Percentiles rank a stretch among this genome's conserved stretches.
Evolutionary conservation across 1,284 basidiomycete species (phyloP).

Genomic region (Tilletia walkeri): DNA sequence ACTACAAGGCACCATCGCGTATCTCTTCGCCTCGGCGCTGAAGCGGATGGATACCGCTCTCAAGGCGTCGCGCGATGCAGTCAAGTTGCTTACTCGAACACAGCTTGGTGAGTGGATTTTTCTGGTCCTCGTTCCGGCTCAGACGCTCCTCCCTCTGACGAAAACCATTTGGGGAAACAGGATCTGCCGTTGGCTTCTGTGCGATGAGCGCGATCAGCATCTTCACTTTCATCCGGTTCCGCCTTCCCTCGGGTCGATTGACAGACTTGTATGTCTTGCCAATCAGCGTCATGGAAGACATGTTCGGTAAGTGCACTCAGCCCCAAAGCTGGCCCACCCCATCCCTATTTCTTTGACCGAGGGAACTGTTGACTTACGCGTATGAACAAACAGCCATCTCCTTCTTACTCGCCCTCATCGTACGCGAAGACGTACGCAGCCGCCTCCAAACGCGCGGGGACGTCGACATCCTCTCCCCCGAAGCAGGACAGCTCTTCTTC

Average conservation of each 20-base stretch:
- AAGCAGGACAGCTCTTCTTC: not conserved
- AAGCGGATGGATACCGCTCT: slow-evolving; percentile 6
- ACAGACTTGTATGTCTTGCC: slow-evolving; percentile 11
- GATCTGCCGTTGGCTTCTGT: not conserved
- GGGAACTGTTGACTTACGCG: no score
- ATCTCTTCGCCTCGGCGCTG: not conserved
- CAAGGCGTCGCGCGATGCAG: slow-evolving; percentile 1
- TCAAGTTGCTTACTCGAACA: slow-evolving; percentile 1
- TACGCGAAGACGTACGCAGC: slow-evolving; percentile 1
- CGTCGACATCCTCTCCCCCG: slow-evolving; percentile 2
- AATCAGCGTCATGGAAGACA: slow-evolving; percentile 11
- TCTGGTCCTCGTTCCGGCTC: not conserved
- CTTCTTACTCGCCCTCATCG: slow-evolving; percentile 9
- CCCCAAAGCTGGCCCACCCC: no score
- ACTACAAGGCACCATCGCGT: not conserved
- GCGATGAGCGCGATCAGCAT: slow-evolving; percentile 13
- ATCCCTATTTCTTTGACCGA: no score
- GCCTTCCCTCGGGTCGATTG: not conserved
- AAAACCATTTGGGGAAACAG: not conserved
- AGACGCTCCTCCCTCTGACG: not conserved
- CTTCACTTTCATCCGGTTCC: not conserved
- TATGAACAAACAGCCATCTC: slow-evolving; percentile 7
- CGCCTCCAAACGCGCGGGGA: not conserved
- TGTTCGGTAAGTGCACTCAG: not conserved
- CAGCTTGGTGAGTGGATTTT: not conserved